Evolutionary conservation across 768 basidiomycete genomes (phyloP), one percentile per base, ranked within the genome.

Genomic region (Pholiota microspora): DNA sequence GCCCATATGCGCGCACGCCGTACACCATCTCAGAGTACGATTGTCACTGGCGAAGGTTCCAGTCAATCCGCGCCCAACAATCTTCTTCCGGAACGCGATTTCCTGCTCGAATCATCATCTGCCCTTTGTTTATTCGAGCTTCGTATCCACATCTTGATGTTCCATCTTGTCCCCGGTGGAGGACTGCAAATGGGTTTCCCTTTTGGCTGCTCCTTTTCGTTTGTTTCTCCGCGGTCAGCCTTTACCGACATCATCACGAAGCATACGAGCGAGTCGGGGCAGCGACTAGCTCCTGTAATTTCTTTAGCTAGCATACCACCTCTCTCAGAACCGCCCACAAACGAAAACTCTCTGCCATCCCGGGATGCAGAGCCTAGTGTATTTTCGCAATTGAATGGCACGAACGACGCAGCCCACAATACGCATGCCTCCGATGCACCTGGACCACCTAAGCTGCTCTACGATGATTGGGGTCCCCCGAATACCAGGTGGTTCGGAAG

Each of bases 361-460:
- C n/a, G n/a, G n/a, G n/a, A n/a, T n/a, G n/a, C n/a, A n/a, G n/a
- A n/a, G n/a, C n/a, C n/a, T n/a, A n/a, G n/a, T n/a, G n/a, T n/a
- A n/a, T n/a, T n/a, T n/a, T n/a, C n/a, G n/a, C n/a, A n/a, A 4
- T 35, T 35, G 7, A 12, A 31, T 35, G 4, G 3, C 36, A 12
- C 9, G 10, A 38, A 16, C 36, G 36, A n/a, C 42, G 7, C 45
- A 38, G 6, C 56, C 56, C 21, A 34, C 2, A 13, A 45, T 12
- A 40, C 72, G 6, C 60, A 63, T 1, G 75, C 71, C 65, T 36
- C 44, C 2, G 49, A 60, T 2, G 75, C 75, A 71, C 5, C 69
- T 69, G 4, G 57, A 63, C 0, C 52, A 23, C 38, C n/a, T 64
- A 71, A 7, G 3, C 44, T 0, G 7, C 38, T 8, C n/a, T 51